Base-by-base conservation (phyloP, 257 asterid genomes). In the Solanum pinnatisectum region DNA sequence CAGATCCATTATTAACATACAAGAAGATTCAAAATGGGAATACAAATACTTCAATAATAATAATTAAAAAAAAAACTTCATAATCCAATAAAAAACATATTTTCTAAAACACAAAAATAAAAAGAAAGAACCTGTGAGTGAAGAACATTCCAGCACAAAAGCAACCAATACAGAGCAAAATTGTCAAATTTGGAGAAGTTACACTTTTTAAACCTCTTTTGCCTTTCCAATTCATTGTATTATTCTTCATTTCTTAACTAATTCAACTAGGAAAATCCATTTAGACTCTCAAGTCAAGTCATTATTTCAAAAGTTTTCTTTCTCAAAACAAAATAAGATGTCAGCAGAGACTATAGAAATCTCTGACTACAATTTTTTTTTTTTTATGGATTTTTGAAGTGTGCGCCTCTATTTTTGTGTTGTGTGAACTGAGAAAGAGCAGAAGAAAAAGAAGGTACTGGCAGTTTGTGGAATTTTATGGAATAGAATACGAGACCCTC, bases 141-240 rank as follows among this genome's bases (percentile, higher is more conserved):
- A 95, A 96, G 91, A 96, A 94, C 99, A 95, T 96, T 88, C 99
- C 99, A 84, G 91, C 94, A 83, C 94, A 96, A 89, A 96, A 95
- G 93, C 98, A 96, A 70, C 97, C 95, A 82, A 96, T 77, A 89
- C 98, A 96, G 32, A 96, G 98, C 52, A 93, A 90, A 85, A 95
- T 36, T 13, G 97, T 89, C 82, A 94, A 89, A 89, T 92, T 95
- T 88, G 94, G 93, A 14, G 98, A 89, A 63, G 94, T 68, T 63
- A 86, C 90, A 74, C 87, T 5, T 49, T 49, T 49, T 49, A 49
- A 49, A 49, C 59, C 90, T 91, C 98, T 98, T 92, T 93, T 94
- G 93, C 90, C 93, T 94, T 95, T 96, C 98, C 95, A 94, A 90
- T 95, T 93, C 98, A 95, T 96, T 70, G 32, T 91, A n/a, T 70